phyloP scores from a whole-genome alignment of 2,329 filamentous ascomycete genomes.

The Capronia coronata region DNA sequence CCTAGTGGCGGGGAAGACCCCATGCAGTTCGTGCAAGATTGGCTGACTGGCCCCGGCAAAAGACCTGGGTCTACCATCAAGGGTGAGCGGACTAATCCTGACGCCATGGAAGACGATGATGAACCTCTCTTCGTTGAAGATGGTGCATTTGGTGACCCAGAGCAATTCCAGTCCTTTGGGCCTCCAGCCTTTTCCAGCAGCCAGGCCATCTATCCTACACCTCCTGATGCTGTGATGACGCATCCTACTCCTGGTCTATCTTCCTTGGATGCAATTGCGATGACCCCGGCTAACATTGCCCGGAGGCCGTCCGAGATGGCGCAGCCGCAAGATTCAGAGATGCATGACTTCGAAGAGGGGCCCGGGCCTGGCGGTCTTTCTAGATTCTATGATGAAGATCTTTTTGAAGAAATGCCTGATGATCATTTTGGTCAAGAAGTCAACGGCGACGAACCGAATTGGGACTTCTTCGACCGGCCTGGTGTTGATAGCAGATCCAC shows the following conservation, averaged over 20 bases:
- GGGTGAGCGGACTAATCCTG: not conserved
- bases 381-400: constrained; percentile 47
- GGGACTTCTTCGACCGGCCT: constrained; percentile 58
- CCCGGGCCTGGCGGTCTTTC: constrained; percentile 28
- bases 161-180: constrained; percentile 24
- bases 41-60: constrained; percentile 32
- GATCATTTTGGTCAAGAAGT: constrained; percentile 48
- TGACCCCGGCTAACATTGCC: constrained; percentile 30
- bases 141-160: constrained; percentile 23
- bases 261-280: constrained; percentile 31
- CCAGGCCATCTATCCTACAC: constrained; percentile 47
- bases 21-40: constrained; percentile 40
- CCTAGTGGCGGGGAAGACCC: constrained; percentile 32
- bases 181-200: constrained; percentile 22
- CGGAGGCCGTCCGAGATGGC: constrained; percentile 1
- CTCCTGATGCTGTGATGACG: constrained; percentile 43
- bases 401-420: constrained; percentile 53
- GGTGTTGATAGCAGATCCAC: constrained; percentile 11
- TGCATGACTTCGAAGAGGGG: constrained; percentile 18
- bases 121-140: constrained; percentile 26
- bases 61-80: not conserved
- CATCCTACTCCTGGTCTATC: constrained; percentile 31
- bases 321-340: constrained; percentile 16
- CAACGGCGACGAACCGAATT: constrained; percentile 55
- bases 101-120: constrained; percentile 14